Percentiles rank a stretch among this genome's conserved stretches.
phyloP scores from a whole-genome alignment of 75 land plant species.

The Adiantum capillusveneris region DNA sequence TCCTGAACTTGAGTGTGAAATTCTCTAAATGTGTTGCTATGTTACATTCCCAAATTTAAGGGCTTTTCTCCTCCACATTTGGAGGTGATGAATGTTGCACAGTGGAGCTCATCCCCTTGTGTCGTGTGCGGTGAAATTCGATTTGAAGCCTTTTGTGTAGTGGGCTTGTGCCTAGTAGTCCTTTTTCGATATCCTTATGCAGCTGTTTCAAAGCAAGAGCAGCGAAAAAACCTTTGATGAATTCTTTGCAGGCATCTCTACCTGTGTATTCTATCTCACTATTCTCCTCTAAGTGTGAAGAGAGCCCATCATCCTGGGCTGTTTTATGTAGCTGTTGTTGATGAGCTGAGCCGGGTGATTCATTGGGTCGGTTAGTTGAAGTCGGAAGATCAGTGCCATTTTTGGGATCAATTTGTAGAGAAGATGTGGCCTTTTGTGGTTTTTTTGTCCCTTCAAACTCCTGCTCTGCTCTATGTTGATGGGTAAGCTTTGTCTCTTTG shows the following conservation, averaged over 20 bases:
- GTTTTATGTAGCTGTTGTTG: conserved; percentile 8
- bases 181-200: conserved; percentile 34
- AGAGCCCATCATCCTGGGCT: conserved; percentile 8
- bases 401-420: background rate
- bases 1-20: too few species aligned
- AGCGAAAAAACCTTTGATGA: conserved; percentile 41
- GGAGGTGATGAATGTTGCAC: too few species aligned
- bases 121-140: conserved; percentile 35
- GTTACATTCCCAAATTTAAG: too few species aligned
- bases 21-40: too few species aligned
- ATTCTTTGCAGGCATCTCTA: conserved; percentile 34
- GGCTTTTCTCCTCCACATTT: too few species aligned
- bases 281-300: background rate
- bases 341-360: conserved; percentile 3
- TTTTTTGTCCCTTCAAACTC: conserved; percentile 7
- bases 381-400: background rate
- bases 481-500: conserved; percentile 17
- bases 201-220: conserved; percentile 40
- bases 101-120: too few species aligned
- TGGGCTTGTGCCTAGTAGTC: conserved; percentile 20
- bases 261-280: conserved; percentile 13
- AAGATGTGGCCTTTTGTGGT: too few species aligned
- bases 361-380: background rate
- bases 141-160: conserved; percentile 40
- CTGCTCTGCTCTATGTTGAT: conserved; percentile 1